These are phyloP conservation scores for Chenopodium quinoa DNA, from an alignment of 148 eudicot genomes.

Conservation along the genomic window DNA sequence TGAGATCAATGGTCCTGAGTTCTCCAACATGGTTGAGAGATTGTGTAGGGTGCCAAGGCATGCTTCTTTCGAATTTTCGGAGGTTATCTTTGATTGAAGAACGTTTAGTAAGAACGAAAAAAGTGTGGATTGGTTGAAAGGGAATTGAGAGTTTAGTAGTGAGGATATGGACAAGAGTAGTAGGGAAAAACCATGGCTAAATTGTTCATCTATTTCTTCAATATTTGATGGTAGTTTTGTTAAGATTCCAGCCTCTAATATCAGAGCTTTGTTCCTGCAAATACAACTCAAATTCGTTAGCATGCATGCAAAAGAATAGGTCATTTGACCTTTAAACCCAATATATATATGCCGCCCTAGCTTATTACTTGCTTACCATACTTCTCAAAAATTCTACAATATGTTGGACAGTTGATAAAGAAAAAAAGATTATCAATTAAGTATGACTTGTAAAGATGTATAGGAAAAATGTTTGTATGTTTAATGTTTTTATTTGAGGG, in stretches of 20 bases:
- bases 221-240: constrained; percentile 50
- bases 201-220: constrained; percentile 37
- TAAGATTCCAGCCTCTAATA: constrained; percentile 79
- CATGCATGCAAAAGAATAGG: background rate
- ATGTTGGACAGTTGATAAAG: too few species aligned
- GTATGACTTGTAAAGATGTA: too few species aligned
- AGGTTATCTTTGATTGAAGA: constrained; percentile 49
- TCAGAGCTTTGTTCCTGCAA: constrained; percentile 74
- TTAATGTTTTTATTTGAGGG: background rate
- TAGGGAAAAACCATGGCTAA: constrained; percentile 48
- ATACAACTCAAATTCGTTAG: background rate
- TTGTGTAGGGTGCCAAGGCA: constrained; percentile 61
- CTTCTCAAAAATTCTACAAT: too few species aligned
- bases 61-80: constrained; percentile 37
- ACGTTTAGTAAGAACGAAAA: constrained; percentile 42
- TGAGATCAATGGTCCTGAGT: constrained; percentile 43
- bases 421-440: too few species aligned
- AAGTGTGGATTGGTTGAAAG: constrained; percentile 42
- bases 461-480: background rate
- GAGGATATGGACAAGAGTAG: constrained; percentile 62
- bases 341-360: too few species aligned
- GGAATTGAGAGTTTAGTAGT: constrained; percentile 50
- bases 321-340: background rate
- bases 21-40: constrained; percentile 59
- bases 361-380: too few species aligned